Base-by-base conservation (phyloP, 768 basidiomycete species). In the Nidula microcarpa region DNA sequence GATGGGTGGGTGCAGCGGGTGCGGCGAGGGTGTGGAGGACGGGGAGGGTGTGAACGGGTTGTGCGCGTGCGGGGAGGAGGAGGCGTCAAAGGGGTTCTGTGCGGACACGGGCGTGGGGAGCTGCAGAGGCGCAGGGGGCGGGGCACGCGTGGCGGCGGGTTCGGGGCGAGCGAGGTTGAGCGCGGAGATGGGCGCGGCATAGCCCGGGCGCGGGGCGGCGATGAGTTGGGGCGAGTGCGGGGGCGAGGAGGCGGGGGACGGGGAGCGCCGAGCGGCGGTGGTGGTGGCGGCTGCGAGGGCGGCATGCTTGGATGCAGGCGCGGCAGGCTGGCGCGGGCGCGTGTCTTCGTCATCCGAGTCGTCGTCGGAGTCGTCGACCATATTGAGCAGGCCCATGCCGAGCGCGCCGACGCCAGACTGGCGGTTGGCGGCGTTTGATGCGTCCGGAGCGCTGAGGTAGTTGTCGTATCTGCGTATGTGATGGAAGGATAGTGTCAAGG, bases 1-100 rank as follows among this genome's bases (percentile, higher is more conserved):
- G 56, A 86, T 76, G 5, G 90, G 87, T 0, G 89, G 82, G 50
- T 83, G 84, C 3, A 93, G 76, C 3, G 91, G 89, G 58, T 89
- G 89, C 3, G 89, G 90, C 1, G 76, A 63, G 51, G 71, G 76
- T 8, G 84, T 68, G 50, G 68, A 60, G 45, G 72, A 64, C 45
- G 66, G 62, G 56, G 57, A 32, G 60, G 60, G 10, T 4, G 44
- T n/a, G 23, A 51, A 54, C 14, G 58, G 60, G 46, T 57, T 58
- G 14, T 47, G 39, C n/a, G 44, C 14, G 44, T 46, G 13, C 44
- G 44, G n/a, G n/a, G 13, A 10, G 44, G 13, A 46, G n/a, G 44
- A 46, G 10, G 61, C 50, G 10, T 64, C 61, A 32, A 69, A 68
- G 14, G 44, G 44, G 55, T 66, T 69, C 39, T 66, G 58, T 13